Evolutionary conservation across 2,329 filamentous ascomycete species (phyloP).

Genomic region (Peltaster fructicola): DNA sequence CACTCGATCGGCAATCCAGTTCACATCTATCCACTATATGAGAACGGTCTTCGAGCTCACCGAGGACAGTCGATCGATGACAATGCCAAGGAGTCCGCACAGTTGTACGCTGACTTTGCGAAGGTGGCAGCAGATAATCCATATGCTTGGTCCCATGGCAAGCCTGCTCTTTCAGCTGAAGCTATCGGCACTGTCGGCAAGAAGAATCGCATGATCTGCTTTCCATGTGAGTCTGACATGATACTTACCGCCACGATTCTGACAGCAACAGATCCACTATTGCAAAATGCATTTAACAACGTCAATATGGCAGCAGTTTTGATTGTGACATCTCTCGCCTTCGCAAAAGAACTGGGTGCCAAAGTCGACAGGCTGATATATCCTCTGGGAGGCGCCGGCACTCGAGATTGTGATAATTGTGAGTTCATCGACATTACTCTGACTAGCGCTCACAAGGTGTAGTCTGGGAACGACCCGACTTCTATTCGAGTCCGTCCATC

Average conservation of each 20-base stretch:
- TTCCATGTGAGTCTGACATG: conserved; percentile 36
- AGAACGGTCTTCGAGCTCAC: conserved; percentile 43
- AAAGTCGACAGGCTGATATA: conserved; percentile 44
- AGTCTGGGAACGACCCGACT: conserved; percentile 48
- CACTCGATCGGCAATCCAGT: conserved; percentile 46
- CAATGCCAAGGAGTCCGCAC: conserved; percentile 41
- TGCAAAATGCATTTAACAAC: conserved; percentile 57
- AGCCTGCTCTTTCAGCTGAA: conserved; percentile 26
- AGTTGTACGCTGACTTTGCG: conserved; percentile 44
- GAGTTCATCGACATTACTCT: conserved; percentile 8
- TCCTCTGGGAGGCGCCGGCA: conserved; percentile 45
- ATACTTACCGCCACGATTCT: background rate
- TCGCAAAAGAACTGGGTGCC: conserved; percentile 37
- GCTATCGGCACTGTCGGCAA: conserved; percentile 36
- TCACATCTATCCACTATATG: conserved; percentile 50
- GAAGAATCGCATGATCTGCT: conserved; percentile 50
- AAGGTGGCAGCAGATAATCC: conserved; percentile 35
- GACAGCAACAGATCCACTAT: conserved; percentile 37
- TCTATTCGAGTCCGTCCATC: conserved; percentile 40
- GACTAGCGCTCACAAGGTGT: conserved; percentile 1
- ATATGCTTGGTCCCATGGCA: conserved; percentile 40
- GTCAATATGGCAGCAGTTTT: conserved; percentile 46
- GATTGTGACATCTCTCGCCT: conserved; percentile 39
- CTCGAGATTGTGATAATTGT: conserved; percentile 39
- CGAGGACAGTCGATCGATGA: conserved; percentile 34